These are phyloP conservation scores for Crithidia sp. DNA, from an alignment of 208 protist genomes.

Conservation along the genomic window DNA sequence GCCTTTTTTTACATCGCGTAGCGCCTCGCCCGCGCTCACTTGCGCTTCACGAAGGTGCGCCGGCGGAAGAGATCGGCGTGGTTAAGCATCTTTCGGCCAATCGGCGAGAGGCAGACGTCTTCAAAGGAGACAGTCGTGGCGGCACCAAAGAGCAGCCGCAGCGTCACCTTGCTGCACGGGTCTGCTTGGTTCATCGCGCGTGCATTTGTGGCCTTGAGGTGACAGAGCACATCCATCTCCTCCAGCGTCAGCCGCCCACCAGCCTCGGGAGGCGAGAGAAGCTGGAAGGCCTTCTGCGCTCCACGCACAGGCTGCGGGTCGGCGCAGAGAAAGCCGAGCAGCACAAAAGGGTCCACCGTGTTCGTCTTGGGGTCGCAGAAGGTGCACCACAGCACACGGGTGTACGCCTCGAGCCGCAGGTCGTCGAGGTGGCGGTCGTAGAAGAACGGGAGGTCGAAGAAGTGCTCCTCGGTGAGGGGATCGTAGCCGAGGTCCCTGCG, in stretches of 20 bases:
- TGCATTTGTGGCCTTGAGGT: slow-evolving; percentile 69
- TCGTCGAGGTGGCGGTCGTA: slow-evolving; percentile 55
- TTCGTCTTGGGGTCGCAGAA: slow-evolving; percentile 47
- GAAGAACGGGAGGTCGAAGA: slow-evolving; percentile 69
- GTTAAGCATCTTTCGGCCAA: slow-evolving; percentile 88
- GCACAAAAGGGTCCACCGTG: slow-evolving; percentile 47
- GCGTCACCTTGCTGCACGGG: slow-evolving; percentile 59
- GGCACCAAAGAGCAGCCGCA: slow-evolving; percentile 58
- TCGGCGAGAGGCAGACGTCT: slow-evolving; percentile 58
- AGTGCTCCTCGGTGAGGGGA: slow-evolving; percentile 50
- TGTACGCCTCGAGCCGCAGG: slow-evolving; percentile 63
- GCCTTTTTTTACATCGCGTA: neutral
- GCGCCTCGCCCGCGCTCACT: neutral
- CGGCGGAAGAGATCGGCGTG: slow-evolving; percentile 64
- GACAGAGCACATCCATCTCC: slow-evolving; percentile 38
- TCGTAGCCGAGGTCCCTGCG: slow-evolving; percentile 42
- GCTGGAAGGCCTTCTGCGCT: slow-evolving; percentile 82
- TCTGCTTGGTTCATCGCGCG: slow-evolving; percentile 58
- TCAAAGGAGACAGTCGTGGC: slow-evolving; percentile 50
- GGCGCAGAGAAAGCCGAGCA: slow-evolving; percentile 80
- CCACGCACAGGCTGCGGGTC: slow-evolving; percentile 84
- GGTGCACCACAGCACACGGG: slow-evolving; percentile 70
- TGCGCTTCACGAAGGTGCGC: slow-evolving; percentile 56
- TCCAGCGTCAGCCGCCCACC: slow-evolving; percentile 33
- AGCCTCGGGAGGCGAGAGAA: slow-evolving; percentile 34